These are phyloP conservation scores for Tephrocybe sp. DNA, from an alignment of 768 basidiomycete genomes.

Conservation along the genomic window DNA sequence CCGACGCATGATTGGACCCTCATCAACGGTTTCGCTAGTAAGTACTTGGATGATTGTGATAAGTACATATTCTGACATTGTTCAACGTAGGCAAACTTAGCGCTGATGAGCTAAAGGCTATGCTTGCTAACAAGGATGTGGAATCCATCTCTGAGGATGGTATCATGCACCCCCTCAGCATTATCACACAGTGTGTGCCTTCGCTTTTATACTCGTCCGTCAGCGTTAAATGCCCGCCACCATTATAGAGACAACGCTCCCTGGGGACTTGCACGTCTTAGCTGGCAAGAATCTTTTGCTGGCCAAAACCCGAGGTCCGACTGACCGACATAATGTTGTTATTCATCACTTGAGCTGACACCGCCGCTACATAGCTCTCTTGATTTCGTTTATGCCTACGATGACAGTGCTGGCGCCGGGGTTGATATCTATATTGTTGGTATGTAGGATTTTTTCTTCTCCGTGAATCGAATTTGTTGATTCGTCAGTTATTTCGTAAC, in stretches of 20 bases:
- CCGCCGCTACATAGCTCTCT: slow-evolving; percentile 4
- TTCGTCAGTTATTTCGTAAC: neutral
- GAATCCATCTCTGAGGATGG: slow-evolving; percentile 21
- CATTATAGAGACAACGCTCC: slow-evolving; percentile 30
- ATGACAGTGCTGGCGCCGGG: slow-evolving; percentile 13
- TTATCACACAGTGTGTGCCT: slow-evolving; percentile 19
- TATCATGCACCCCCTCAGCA: slow-evolving; percentile 18
- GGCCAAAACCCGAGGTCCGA: slow-evolving; percentile 13
- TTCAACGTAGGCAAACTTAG: slow-evolving; percentile 13
- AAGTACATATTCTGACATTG: neutral
- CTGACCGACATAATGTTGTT: neutral
- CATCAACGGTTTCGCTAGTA: slow-evolving; percentile 32
- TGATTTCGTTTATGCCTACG: slow-evolving; percentile 14
- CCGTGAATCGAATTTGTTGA: neutral
- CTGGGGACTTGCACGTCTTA: slow-evolving; percentile 30
- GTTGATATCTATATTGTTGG: slow-evolving; percentile 38
- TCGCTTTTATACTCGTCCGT: slow-evolving; percentile 6
- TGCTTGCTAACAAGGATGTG: slow-evolving; percentile 23
- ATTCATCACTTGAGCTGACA: neutral
- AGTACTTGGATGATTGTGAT: too few species aligned
- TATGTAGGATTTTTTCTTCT: slow-evolving; percentile 9
- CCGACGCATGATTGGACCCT: slow-evolving; percentile 24
- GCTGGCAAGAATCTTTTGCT: slow-evolving; percentile 15
- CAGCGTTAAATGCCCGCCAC: neutral
- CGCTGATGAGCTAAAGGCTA: slow-evolving; percentile 18